These are phyloP conservation scores for Fusarium irregulare DNA, from an alignment of 2,329 filamentous ascomycete genomes.

Conservation along the genomic window DNA sequence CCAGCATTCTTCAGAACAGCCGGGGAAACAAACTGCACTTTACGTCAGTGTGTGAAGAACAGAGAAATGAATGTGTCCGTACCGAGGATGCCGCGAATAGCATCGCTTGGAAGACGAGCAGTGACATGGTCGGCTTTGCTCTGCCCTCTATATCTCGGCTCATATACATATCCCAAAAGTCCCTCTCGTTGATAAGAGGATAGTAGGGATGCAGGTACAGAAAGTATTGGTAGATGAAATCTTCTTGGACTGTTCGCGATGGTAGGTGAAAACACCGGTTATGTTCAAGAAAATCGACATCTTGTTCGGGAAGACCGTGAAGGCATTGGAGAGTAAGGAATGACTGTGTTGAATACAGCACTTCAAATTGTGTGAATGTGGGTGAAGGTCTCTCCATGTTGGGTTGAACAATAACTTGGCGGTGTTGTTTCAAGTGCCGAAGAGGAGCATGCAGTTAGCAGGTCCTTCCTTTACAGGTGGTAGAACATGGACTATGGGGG, in stretches of 20 bases:
- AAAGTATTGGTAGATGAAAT: slow-evolving; percentile 25
- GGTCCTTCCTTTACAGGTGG: not conserved
- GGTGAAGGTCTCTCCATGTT: not conserved
- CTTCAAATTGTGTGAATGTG: slow-evolving; percentile 5
- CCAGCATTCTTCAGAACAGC: slow-evolving; percentile 36
- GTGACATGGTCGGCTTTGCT: not conserved
- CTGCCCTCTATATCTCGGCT: not conserved
- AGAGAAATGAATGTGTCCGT: accelerated
- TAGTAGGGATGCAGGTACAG: slow-evolving; percentile 33
- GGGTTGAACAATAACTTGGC: not conserved
- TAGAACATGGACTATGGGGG: not conserved
- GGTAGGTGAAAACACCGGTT: slow-evolving; percentile 18
- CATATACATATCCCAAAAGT: slow-evolving; percentile 37
- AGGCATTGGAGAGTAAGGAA: not conserved
- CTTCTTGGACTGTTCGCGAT: not conserved
- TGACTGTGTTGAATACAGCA: not conserved
- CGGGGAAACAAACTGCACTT: slow-evolving; percentile 19
- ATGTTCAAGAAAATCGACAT: slow-evolving; percentile 4
- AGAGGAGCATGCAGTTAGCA: not conserved
- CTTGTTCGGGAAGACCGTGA: not conserved
- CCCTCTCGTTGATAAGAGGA: slow-evolving; percentile 21
- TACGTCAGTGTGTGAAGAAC: not conserved
- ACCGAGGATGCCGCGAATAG: slow-evolving; percentile 35
- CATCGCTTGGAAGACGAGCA: slow-evolving; percentile 29
- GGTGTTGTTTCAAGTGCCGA: not conserved